Evolutionary conservation across 2,329 filamentous ascomycete species (phyloP), one percentile per base, ranked within the genome.

Genomic region (Verticillium dahliae): DNA sequence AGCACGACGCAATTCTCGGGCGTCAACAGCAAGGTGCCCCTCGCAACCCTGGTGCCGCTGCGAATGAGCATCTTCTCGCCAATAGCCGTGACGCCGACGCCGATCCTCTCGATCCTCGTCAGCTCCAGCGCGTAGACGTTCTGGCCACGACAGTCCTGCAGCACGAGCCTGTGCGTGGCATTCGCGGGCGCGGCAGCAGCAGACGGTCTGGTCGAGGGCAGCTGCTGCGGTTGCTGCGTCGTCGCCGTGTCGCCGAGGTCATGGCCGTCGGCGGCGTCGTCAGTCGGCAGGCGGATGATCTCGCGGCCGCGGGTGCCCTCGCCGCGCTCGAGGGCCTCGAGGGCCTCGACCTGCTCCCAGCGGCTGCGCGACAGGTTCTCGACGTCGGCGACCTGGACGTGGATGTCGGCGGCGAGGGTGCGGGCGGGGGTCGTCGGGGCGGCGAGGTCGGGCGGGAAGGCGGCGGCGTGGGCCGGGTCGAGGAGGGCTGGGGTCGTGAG

Each of bases 301-400:
- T 97, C 90, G 10, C 92, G 78, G 0, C 95, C 95, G 50, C 86
- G 84, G 0, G 83, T 91, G 65, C 80, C 84, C 75, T 94, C 90
- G 1, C 91, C 91, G 13, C 90, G 82, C 69, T 89, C 86, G 55
- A 87, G 79, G 54, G 87, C 84, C 73, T 94, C 90, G 6, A 95
- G 85, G 38, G 88, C 86, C 73, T 97, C 92, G 37, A 97, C 84
- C 73, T 97, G 92, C 65, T 91, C 89, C 91, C 93, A 96, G 59
- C 90, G 84, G 68, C 89, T 92, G 59, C 84, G 82, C 2, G 88
- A 84, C 22, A 98, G 82, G 70, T 98, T 93, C 70, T 96, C 89
- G 7, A 98, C 81, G 68, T 96, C 92, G 1, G 97, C 77, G 1
- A 98, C 85, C 73, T 98, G 95, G 1, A 95, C 88, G 3, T 89